These are phyloP conservation scores for Psilocybe cyanescens DNA, from an alignment of 768 basidiomycete genomes.

Conservation along the genomic window DNA sequence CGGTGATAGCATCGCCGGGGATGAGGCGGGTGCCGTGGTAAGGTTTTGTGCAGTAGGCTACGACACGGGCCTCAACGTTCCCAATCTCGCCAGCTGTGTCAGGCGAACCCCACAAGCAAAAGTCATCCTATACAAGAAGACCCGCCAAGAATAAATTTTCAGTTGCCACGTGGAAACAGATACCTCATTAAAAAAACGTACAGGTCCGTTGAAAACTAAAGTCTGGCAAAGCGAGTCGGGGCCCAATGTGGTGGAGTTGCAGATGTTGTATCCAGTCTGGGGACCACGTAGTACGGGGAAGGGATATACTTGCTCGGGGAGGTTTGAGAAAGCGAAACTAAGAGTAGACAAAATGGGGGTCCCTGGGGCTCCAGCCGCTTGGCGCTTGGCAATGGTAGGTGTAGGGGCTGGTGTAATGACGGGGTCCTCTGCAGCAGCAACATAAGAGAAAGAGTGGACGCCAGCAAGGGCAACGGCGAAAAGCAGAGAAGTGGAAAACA, in stretches of 20 bases:
- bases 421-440: constrained; percentile 16
- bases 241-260: constrained; percentile 69
- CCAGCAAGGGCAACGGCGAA: constrained; percentile 14
- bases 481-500: constrained; percentile 14
- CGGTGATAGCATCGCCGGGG: constrained; percentile 60
- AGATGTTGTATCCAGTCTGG: constrained; percentile 69
- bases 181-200: constrained; percentile 23
- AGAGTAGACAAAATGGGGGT: constrained; percentile 23
- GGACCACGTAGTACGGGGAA: constrained; percentile 33
- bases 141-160: background rate
- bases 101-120: constrained; percentile 66
- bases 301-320: constrained; percentile 22
- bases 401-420: constrained; percentile 17
- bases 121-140: constrained; percentile 43
- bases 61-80: constrained; percentile 67
- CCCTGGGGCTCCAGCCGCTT: constrained; percentile 17
- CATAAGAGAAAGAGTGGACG: constrained; percentile 19
- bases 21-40: constrained; percentile 73
- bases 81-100: constrained; percentile 56
- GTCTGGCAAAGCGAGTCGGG: constrained; percentile 68
- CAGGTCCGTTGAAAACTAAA: constrained; percentile 54
- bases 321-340: constrained; percentile 16
- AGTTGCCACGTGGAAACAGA: background rate
- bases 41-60: constrained; percentile 74
- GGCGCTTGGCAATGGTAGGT: constrained; percentile 15